Evolutionary conservation across 139 green algal species (phyloP), one percentile per base, ranked within the genome.

Genomic region (Chlamydomonas applanata): DNA sequence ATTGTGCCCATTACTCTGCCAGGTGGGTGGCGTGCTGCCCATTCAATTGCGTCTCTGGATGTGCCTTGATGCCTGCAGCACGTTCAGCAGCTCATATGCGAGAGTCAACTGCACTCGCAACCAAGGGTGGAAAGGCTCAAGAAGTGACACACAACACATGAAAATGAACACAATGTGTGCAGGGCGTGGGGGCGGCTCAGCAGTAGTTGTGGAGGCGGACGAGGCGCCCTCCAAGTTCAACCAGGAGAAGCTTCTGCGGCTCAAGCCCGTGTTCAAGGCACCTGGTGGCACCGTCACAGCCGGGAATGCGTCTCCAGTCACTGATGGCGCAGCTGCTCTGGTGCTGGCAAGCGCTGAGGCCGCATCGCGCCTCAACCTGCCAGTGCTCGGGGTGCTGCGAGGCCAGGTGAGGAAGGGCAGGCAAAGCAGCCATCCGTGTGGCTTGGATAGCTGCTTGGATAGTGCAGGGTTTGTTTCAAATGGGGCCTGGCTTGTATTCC

Each of bases 311-410:
- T 96, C 89, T 0, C 86, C 89, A 33, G 88, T 98, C 63, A 89
- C 85, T 11, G 94, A 98, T 74, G 94, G 94, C n/a, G 93, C 91
- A 0, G 93, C 92, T 17, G 94, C 93, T 0, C 59, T 98, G 61
- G 88, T 98, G 52, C 74, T 98, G 53, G 75, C 80, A 34, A 81
- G 78, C 72, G 30, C 66, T 19, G 60, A 80, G 30, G 66, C 59
- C 20, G 80, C 76, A 7, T 25, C 71, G 66, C 30, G 60, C 20
- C 29, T 87, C 17, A 71, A 79, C 19, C 71, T 92, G 62, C 81
- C 73, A 17, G 73, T 79, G 16, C 34, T 74, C 24, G 74, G 60
- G 3, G 56, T 79, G 34, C 52, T 79, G 33, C 32, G 65, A 5
- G 30, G 52, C 1, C 72, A 78, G 67, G 67, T 73, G 40, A 35